Conservation (phyloP, 495 filamentous ascomycete species). For the Xylaria nigripes region DNA sequence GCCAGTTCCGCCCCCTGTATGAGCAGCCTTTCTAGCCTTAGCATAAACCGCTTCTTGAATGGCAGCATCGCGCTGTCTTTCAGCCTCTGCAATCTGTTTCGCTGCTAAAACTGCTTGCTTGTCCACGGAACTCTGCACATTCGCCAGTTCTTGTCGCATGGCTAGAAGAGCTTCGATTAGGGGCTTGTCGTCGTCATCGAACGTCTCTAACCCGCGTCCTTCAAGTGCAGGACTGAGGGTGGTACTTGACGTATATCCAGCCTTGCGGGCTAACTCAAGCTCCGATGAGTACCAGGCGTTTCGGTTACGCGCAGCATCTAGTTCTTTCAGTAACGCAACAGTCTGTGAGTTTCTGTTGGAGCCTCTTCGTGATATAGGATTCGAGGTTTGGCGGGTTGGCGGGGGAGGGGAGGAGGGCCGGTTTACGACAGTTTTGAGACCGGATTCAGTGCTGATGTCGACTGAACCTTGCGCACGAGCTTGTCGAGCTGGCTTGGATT, state of each 20-base stretch:
- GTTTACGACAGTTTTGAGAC: constrained; percentile 32
- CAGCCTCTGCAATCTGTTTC: constrained; percentile 82
- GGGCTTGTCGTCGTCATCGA: constrained; percentile 84
- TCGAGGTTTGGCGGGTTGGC: constrained; percentile 43
- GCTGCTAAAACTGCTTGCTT: constrained; percentile 76
- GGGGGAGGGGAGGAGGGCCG: constrained; percentile 46
- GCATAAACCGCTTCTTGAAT: constrained; percentile 90
- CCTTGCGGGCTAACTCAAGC: constrained; percentile 77
- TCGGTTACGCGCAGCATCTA: constrained; percentile 70
- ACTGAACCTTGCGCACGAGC: constrained; percentile 41
- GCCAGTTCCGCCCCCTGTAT: constrained; percentile 55
- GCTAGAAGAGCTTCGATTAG: constrained; percentile 86
- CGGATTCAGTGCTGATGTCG: constrained; percentile 42
- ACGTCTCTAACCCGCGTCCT: constrained; percentile 61
- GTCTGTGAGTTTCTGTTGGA: constrained; percentile 50
- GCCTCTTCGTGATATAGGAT: constrained; percentile 39
- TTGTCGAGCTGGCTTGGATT: constrained; percentile 26
- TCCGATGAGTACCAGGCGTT: constrained; percentile 98
- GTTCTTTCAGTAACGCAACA: constrained; percentile 64
- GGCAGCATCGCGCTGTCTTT: constrained; percentile 86
- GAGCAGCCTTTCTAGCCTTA: constrained; percentile 83
- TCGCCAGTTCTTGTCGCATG: constrained; percentile 76
- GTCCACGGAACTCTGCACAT: constrained; percentile 80
- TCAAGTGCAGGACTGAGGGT: constrained; percentile 69
- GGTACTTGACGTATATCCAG: constrained; percentile 70